Evolutionary conservation across 2,329 filamentous ascomycete species (phyloP).

Genomic region (Fusarium denticulatum): DNA sequence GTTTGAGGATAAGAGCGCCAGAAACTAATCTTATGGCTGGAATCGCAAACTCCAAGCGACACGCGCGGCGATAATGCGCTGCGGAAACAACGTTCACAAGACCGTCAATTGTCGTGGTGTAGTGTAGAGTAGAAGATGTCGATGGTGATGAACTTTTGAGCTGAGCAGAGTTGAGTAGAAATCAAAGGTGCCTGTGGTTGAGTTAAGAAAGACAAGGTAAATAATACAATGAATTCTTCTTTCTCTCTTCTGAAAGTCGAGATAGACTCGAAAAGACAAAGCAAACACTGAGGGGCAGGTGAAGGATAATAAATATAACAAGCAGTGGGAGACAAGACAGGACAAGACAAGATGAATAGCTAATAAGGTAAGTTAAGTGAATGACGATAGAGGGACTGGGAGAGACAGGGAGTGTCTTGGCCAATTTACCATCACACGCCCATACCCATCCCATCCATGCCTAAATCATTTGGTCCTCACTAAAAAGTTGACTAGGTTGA

Average conservation of each 20-base stretch:
- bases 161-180: background rate
- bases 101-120: background rate
- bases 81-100: background rate
- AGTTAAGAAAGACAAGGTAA: background rate
- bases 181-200: background rate
- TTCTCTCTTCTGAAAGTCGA: background rate
- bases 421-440: constrained; percentile 17
- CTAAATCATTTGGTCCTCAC: background rate
- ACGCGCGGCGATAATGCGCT: background rate
- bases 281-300: constrained; percentile 19
- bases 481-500: background rate
- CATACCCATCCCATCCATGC: background rate
- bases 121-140: background rate
- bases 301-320: constrained; percentile 40
- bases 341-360: background rate
- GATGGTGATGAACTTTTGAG: background rate
- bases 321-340: constrained; percentile 21
- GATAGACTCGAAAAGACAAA: background rate
- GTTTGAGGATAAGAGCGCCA: background rate
- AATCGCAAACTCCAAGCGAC: background rate
- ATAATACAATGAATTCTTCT: background rate
- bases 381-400: constrained; percentile 35
- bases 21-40: background rate
- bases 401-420: constrained; percentile 30
- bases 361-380: background rate